phyloP scores from a whole-genome alignment of 306 rosid genomes.

The Prunus mongolica region DNA sequence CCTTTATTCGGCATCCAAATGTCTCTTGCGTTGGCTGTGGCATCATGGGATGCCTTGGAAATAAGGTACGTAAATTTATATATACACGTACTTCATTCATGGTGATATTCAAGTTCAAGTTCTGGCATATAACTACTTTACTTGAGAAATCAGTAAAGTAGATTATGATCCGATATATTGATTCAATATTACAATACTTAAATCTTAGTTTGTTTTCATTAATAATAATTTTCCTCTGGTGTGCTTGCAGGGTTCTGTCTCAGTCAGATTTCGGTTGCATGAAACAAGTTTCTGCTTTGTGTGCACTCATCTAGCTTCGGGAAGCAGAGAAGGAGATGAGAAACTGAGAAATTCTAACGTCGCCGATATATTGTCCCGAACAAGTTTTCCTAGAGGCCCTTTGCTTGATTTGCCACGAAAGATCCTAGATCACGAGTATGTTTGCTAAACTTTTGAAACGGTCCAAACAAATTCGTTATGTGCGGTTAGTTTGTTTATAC shows the following conservation, averaged over 20 bases:
- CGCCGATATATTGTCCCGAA: conserved; percentile 62
- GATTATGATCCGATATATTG: background rate
- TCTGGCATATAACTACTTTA: no score
- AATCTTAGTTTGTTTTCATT: background rate
- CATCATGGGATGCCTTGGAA: conserved; percentile 81
- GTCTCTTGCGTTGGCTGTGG: conserved; percentile 92
- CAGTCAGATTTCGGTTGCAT: conserved; percentile 69
- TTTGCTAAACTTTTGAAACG: conserved; percentile 20
- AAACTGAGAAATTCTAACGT: conserved; percentile 72
- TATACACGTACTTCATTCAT: background rate
- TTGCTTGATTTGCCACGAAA: conserved; percentile 61
- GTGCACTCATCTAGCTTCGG: conserved; percentile 88
- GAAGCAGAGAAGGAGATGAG: conserved; percentile 68
- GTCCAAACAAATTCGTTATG: conserved; percentile 20
- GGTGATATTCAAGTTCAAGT: background rate
- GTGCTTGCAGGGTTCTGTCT: conserved; percentile 74
- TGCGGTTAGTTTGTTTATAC: background rate
- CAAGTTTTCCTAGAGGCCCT: conserved; percentile 66
- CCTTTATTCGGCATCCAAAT: conserved; percentile 56
- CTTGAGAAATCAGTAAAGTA: no score
- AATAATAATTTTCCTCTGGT: background rate
- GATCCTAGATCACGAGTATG: conserved; percentile 80
- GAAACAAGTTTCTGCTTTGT: conserved; percentile 87
- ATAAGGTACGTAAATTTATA: conserved; percentile 50
- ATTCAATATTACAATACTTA: background rate